A percentile compares a stretch with the other conserved stretches of the same genome.
Evolutionary conservation across 176 grass and related monocot genomes (phyloP).

Genomic region (Olyra latifolia): DNA sequence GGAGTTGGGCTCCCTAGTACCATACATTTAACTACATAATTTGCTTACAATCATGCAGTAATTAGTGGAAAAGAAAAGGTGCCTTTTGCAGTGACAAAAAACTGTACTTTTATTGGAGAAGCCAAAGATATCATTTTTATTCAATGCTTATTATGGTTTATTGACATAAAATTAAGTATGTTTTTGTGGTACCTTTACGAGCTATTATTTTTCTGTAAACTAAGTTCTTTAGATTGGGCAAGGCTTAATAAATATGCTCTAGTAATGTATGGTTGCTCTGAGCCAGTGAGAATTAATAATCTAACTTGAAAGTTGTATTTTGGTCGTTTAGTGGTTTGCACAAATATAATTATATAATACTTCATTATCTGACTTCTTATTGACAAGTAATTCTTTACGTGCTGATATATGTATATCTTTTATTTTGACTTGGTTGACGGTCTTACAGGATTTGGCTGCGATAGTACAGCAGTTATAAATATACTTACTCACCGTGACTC

Average conservation of each 20-base stretch:
- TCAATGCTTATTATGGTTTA: background rate
- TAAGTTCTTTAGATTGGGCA: background rate
- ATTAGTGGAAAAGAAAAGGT: constrained; percentile 1
- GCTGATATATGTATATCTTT: background rate
- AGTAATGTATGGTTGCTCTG: background rate
- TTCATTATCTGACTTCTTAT: background rate
- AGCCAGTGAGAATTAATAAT: background rate
- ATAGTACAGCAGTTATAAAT: constrained; percentile 67
- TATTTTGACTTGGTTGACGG: constrained; percentile 28
- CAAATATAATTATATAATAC: background rate
- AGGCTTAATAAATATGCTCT: constrained; percentile 2
- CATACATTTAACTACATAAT: background rate
- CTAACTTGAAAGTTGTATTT: constrained; percentile 13
- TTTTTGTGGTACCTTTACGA: background rate
- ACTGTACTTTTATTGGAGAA: background rate
- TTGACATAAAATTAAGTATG: background rate
- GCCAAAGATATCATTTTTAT: background rate
- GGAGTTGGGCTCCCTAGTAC: background rate
- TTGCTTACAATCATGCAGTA: background rate
- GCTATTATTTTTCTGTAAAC: background rate
- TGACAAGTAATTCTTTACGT: constrained; percentile 1
- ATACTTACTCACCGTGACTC: constrained; percentile 95
- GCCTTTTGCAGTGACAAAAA: background rate
- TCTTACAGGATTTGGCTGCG: constrained; percentile 79
- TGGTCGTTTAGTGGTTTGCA: background rate